Evolutionary conservation across 2,329 filamentous ascomycete species (phyloP), one percentile per base, ranked within the genome.

Genomic region (Hypoxylon sp.): DNA sequence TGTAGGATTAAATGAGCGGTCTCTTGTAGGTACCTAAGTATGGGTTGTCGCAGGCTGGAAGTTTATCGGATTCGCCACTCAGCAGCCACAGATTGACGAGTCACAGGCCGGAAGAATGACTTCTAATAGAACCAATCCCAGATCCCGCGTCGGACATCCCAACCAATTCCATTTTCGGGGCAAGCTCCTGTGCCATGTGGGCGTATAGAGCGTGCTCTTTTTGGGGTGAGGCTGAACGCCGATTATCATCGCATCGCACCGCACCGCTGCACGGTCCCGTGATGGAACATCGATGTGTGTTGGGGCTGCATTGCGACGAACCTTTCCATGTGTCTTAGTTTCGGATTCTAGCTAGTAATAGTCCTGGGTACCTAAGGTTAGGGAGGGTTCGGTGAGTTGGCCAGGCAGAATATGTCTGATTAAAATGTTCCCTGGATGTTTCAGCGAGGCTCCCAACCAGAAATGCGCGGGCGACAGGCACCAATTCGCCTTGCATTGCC

Each of bases 401-500:
- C 24, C 26, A 50, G 30, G 39, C 37, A 20, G 43, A 51, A 51
- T 51, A 37, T 37, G 28, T 34, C 32, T 22, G 4, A 17, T 28
- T 28, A 8, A 5, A 34, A 17, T 47, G 8, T 15, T 7, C 10
- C 46, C 22, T 48, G 3, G n/a, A 20, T 8, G 7, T 17, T 49
- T 34, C 26, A 2, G n/a, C 24, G 24, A 48, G 43, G 49, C 56
- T 46, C 44, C 20, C 22, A 19, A 37, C 28, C 19, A 47, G n/a
- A 20, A 41, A 20, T 39, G 30, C 24, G 43, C 30, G 20, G 17
- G n/a, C 10, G 2, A 55, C 46, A 34, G 59, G 50, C 37, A 62
- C 47, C 49, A 51, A 62, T 41, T 20, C 7, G n/a, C 28, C 43
- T 37, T 37, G 32, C 32, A 37, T 37, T n/a, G 32, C 32, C 32